Evolutionary conservation across 352 stramenopile genomes (phyloP), one percentile per base, ranked within the genome.

Genomic region (Phytophthora citrophthora): DNA sequence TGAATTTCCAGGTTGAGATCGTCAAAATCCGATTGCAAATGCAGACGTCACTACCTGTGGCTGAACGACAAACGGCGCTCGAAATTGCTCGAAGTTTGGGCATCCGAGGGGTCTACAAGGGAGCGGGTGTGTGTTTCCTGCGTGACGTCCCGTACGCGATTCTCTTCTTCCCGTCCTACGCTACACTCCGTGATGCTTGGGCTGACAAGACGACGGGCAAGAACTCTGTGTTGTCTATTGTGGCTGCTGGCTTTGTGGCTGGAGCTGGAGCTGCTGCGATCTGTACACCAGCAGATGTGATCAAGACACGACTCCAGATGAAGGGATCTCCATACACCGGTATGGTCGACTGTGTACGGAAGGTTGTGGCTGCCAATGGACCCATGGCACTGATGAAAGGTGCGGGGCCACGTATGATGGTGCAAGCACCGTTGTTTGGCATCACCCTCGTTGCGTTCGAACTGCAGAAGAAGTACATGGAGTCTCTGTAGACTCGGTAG

Each of bases 121-220:
- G 91, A 20, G 83, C 84, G 1, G 80, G 65, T 8, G 90, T 95
- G 26, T 98, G 91, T 52, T 77, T 98, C 20, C 64, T 98, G 61
- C 81, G 95, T 18, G 94, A 98, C 64, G 87, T 98, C 40, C 90
- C 92, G 20, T 98, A 98, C 80, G 91, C 89, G 11, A 80, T 95
- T 15, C 85, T 98, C 41, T 98, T 97, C 76, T 98, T 98, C 75
- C 91, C 94, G 7, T 67, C 80, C 38, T 98, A 98, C 74, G 89
- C 88, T 31, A 83, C 72, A 12, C 29, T 96, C 2, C 77, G 88
- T 38, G 68, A 74, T 45, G 45, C 65, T 5, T 77, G 86, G 39
- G 69, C 71, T 27, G 66, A 93, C 68, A 47, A 68, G 36, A 59
- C 65, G 9, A 57, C 84, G n/a, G 81, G 76, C 49, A 71, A 87